Conservation (phyloP, 345 rosid species). For the Gossypium bickii region DNA sequence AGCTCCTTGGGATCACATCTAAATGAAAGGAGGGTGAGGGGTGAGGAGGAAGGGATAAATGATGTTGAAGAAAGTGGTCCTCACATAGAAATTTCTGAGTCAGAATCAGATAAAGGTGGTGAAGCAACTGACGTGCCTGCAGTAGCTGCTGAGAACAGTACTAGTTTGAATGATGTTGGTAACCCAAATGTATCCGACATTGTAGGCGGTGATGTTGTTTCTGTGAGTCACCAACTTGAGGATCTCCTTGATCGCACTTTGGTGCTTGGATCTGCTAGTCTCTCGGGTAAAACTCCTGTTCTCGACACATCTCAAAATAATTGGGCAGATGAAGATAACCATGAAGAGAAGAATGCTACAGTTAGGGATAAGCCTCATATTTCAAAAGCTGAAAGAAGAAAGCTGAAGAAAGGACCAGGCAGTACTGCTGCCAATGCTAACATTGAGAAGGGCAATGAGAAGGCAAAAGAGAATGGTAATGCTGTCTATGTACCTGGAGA, state of each 20-base stretch:
- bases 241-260: slow-evolving; percentile 95
- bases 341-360: slow-evolving; percentile 42
- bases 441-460: slow-evolving; percentile 39
- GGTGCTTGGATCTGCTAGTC: slow-evolving; percentile 66
- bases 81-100: slow-evolving; percentile 42
- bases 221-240: slow-evolving; percentile 66
- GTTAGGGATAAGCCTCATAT: slow-evolving; percentile 63
- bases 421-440: slow-evolving; percentile 30
- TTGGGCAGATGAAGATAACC: slow-evolving; percentile 30
- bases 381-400: slow-evolving; percentile 90
- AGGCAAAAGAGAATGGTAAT: slow-evolving; percentile 26
- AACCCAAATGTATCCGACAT: slow-evolving; percentile 26
- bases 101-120: slow-evolving; percentile 55
- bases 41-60: slow-evolving; percentile 79
- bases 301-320: slow-evolving; percentile 41
- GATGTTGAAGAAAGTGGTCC: slow-evolving; percentile 55
- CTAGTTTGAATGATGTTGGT: slow-evolving; percentile 24
- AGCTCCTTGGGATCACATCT: slow-evolving; percentile 96
- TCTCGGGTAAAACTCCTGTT: slow-evolving; percentile 37
- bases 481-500: slow-evolving; percentile 39
- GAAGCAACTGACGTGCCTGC: slow-evolving; percentile 28
- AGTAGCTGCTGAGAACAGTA: slow-evolving; percentile 23
- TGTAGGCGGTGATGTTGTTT: slow-evolving; percentile 35
- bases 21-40: slow-evolving; percentile 95
- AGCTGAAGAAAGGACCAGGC: slow-evolving; percentile 72